Evolutionary conservation across 139 green algal genomes (phyloP), one percentile per base, ranked within the genome.

Genomic region (Desmodesmus armatus): DNA sequence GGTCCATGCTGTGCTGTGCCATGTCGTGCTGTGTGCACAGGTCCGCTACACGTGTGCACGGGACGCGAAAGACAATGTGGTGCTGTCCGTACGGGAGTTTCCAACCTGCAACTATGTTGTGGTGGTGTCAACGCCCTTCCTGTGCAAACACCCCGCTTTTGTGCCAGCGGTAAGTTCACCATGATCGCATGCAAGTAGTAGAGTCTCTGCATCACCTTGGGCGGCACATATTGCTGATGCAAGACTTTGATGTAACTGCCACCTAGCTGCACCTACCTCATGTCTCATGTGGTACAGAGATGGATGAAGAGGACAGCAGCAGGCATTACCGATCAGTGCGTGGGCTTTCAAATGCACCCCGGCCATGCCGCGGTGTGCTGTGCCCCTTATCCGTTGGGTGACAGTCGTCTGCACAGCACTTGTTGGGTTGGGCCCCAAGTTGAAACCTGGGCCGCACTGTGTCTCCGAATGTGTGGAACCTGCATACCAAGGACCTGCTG

Each of bases 61-160:
- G 25, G 85, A 91, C 39, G 71, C 53, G 0, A 75, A 44, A 3
- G 83, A 91, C 43, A 93, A 95, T 47, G 21, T 80, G 15, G 81
- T 98, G 17, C 63, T 87, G 3, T 87, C 84, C 19, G 84, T 97
- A 49, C 91, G 91, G 83, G 95, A 98, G 90, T 94, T 94, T 27
- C 79, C 92, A 47, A 95, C 93, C 40, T 98, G 95, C 85, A 82
- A 90, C 62, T 98, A 98, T 82, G 55, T 94, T 27, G 85, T 96
- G 55, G 86, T 79, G 13, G 82, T 98, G 0, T 53, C 87, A n/a
- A 96, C 92, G 25, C 91, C 93, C 17, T 87, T 93, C 47, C 85
- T 98, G 23, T 98, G 95, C 88, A 88, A 91, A 67, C 93, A 96
- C 87, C 92, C 92, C 0, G 41, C 43, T 0, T 95, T 96, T 82